These are phyloP conservation scores for Cyclotella distinguenda DNA, from an alignment of 108 stramenopile genomes.

Conservation along the genomic window DNA sequence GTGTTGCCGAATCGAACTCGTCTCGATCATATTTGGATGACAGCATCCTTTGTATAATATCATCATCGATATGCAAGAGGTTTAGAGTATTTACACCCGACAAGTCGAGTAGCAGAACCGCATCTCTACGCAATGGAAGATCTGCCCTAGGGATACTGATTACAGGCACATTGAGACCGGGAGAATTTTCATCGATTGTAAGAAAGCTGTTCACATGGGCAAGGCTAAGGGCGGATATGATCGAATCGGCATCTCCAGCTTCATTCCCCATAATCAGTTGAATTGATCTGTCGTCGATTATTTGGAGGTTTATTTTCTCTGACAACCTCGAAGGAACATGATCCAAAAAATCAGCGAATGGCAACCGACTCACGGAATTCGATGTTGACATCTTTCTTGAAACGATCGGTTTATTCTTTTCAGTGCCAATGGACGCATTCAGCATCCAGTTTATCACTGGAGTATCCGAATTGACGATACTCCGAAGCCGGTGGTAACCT, in stretches of 20 bases:
- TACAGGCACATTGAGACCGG: slow-evolving; percentile 19
- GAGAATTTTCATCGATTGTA: background rate
- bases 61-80: slow-evolving; percentile 35
- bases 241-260: slow-evolving; percentile 85
- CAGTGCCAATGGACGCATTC: background rate
- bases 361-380: background rate
- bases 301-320: background rate
- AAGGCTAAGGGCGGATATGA: slow-evolving; percentile 62
- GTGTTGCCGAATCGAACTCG: background rate
- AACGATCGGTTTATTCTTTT: background rate
- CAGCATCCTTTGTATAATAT: background rate
- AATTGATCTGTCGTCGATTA: background rate
- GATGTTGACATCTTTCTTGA: slow-evolving; percentile 9
- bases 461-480: background rate
- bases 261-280: slow-evolving; percentile 64
- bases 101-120: slow-evolving; percentile 30
- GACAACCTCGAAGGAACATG: background rate
- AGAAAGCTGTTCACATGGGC: slow-evolving; percentile 46
- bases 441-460: background rate
- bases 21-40: background rate
- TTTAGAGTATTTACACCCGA: slow-evolving; percentile 24
- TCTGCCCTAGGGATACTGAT: slow-evolving; percentile 34
- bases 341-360: slow-evolving; percentile 14
- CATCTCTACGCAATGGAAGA: slow-evolving; percentile 34
- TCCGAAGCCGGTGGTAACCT: too few species aligned